phyloP scores from a whole-genome alignment of 1,284 basidiomycete genomes.

The Malassezia nana region DNA sequence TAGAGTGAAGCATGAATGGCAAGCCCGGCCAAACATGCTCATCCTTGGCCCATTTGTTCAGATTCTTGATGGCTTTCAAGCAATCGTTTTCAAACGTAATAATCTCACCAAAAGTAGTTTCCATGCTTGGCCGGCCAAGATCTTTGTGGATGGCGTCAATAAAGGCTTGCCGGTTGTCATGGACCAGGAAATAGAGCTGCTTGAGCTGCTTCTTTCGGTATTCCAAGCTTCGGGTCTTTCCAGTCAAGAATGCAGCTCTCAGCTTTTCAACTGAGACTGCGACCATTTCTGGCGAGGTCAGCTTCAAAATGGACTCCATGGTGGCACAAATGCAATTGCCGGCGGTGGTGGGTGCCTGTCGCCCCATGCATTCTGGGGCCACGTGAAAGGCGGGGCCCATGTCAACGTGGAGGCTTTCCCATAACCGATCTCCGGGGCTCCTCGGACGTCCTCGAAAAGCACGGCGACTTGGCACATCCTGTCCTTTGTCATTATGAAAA shows the following conservation, averaged over 20 bases:
- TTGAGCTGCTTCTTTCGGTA: constrained; percentile 60
- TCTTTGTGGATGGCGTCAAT: constrained; percentile 54
- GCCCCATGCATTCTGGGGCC: neutral
- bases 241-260: constrained; percentile 53
- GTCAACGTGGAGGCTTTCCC: too few species aligned
- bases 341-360: too few species aligned
- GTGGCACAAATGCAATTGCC: neutral
- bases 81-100: constrained; percentile 53
- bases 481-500: too few species aligned
- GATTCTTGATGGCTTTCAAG: constrained; percentile 58
- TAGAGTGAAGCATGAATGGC: constrained; percentile 43
- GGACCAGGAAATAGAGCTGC: constrained; percentile 57
- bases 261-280: constrained; percentile 51
- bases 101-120: constrained; percentile 47
- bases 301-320: constrained; percentile 1
- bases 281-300: constrained; percentile 8
- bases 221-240: constrained; percentile 54
- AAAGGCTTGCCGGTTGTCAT: constrained; percentile 56
- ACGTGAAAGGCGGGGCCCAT: neutral
- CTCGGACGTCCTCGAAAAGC: too few species aligned
- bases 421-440: too few species aligned
- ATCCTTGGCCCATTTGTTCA: constrained; percentile 52
- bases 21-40: constrained; percentile 34
- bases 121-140: constrained; percentile 52
- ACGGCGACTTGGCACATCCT: too few species aligned